Base-by-base conservation (phyloP, 176 grass and related monocot species). In the Chrysopogon serrulatus region DNA sequence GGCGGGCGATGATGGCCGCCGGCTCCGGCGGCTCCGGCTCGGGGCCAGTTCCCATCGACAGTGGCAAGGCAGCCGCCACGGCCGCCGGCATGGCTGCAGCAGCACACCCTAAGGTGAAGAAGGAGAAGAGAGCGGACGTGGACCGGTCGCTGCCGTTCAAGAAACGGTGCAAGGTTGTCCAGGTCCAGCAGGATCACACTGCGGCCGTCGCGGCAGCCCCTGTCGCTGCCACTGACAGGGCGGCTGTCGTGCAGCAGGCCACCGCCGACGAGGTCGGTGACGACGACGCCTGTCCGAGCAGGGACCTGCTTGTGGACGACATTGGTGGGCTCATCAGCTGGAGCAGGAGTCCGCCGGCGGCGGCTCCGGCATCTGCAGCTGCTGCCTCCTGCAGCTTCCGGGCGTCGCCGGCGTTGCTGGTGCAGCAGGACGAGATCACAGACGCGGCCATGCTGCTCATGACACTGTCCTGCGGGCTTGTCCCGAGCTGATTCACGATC, bases 401-500 rank as follows among this genome's bases (percentile, higher is more conserved):
- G 61, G 17, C 88, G 34, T 65, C 84, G n/a, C 74, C 83, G 40
- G 79, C 85, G 13, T 15, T 78, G 7, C 79, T 77, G 47, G 90
- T 41, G 85, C 88, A 96, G 79, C 87, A 96, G 67, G 97, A 99
- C 54, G 97, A 99, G 71, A 92, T 91, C 89, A 84, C 92, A 16
- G 97, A 99, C 77, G 97, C 97, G 42, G 97, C 97, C 59, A 89
- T 99, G 74, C 68, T 99, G 83, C 83, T 99, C 51, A 99, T 99
- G 97, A 92, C 90, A 33, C 77, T 99, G 51, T 99, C 97, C 54
- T 92, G 91, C 39, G 93, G 92, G 14, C 81, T 94, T 74, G 83
- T 99, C 74, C 88, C 65, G 48, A 91, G 91, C 82, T 99, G 90
- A 96, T 68, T 63, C 23, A 74, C 66, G 68, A 85, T 73, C 53